A percentile compares a stretch with the other conserved stretches of the same genome.
Conservation (phyloP, 352 stramenopile genomes). For the Globisporangium emineosum region DNA sequence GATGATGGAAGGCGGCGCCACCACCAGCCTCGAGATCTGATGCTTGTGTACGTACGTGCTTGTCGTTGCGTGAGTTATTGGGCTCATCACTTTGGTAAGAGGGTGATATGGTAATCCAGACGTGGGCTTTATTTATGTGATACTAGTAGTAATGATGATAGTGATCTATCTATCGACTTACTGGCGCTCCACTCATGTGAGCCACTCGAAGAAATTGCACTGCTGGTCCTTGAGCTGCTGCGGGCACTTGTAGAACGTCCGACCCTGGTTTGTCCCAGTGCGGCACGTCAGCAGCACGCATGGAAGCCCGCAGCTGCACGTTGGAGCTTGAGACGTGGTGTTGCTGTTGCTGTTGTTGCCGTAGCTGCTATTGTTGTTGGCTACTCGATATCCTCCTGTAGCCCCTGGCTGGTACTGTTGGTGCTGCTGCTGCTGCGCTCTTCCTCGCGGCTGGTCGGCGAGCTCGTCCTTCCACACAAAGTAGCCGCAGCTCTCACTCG, state of each 20-base stretch:
- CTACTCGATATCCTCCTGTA: not conserved
- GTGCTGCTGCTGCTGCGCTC: not conserved
- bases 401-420: slow-evolving; percentile 3
- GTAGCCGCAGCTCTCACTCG: slow-evolving; percentile 76
- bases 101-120: not conserved
- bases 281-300: slow-evolving; percentile 55
- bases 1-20: slow-evolving; percentile 40
- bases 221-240: slow-evolving; percentile 67
- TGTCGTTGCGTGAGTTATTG: not conserved
- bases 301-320: slow-evolving; percentile 46
- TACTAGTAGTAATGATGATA: not conserved
- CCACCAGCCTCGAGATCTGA: slow-evolving; percentile 16
- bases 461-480: slow-evolving; percentile 93
- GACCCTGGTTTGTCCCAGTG: slow-evolving; percentile 85
- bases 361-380: not conserved
- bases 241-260: slow-evolving; percentile 93
- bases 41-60: not conserved
- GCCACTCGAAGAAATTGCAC: slow-evolving; percentile 94
- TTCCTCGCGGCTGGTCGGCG: not conserved
- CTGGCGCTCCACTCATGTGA: slow-evolving; percentile 26
- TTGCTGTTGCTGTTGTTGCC: not conserved
- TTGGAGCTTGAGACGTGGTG: slow-evolving; percentile 1
- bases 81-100: slow-evolving; percentile 13
- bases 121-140: not conserved
- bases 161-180: not conserved